Evolutionary conservation across 305 asterid genomes (phyloP).

Genomic region (Fraxinus latifolia): DNA sequence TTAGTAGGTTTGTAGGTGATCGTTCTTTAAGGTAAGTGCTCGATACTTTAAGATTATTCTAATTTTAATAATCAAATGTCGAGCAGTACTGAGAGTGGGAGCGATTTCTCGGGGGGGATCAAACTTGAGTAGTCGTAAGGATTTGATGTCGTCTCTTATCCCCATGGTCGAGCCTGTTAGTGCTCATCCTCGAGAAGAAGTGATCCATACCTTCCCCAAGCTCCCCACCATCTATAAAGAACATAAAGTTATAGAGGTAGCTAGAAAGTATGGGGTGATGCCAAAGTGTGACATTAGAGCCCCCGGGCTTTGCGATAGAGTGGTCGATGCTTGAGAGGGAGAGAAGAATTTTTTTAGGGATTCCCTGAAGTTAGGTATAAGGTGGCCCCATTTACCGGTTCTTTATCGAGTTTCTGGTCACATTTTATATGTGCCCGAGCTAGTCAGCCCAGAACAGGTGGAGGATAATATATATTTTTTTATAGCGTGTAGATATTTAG

Average conservation of each 20-base stretch:
- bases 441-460: not conserved
- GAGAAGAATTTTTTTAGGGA: not conserved
- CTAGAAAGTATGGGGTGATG: not conserved
- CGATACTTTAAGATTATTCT: not conserved
- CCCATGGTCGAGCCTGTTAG: not conserved
- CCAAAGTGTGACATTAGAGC: not conserved
- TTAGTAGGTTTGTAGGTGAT: not conserved
- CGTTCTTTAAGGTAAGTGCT: not conserved
- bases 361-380: not conserved
- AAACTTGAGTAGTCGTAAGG: not conserved
- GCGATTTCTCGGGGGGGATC: not conserved
- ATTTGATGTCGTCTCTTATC: not conserved
- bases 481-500: not conserved
- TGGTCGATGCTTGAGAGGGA: not conserved
- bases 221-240: not conserved
- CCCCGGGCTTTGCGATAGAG: not conserved
- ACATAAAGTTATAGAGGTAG: not conserved
- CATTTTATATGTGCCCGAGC: not conserved
- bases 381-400: not conserved
- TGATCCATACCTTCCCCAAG: not conserved
- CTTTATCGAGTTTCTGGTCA: not conserved
- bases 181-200: not conserved
- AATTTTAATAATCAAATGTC: not conserved
- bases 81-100: not conserved
- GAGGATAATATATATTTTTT: no score